Evolutionary conservation across 2,329 filamentous ascomycete genomes (phyloP), one percentile per base, ranked within the genome.

Genomic region (Grosmannia serpens): DNA sequence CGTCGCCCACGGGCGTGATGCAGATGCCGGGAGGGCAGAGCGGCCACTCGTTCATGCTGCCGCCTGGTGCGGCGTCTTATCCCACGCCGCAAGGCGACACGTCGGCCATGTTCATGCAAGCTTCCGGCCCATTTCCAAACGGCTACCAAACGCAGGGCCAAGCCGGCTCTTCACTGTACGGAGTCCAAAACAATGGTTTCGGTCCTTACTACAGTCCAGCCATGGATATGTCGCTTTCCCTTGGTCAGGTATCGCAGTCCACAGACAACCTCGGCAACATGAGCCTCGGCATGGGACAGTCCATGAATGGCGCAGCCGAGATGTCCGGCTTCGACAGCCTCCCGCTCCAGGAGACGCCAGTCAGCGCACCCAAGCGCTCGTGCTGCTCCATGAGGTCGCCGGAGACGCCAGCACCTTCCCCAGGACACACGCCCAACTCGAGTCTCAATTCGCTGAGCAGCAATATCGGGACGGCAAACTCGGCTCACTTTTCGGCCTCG

Each of bases 361-460:
- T 55, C 7, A 17, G 41, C 15, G 31, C 58, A 11, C 26, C 58
- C 5, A 59, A 56, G 13, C 50, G 55, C 4, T 60, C 60, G 4
- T 63, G 62, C 54, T 63, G 59, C 44, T 56, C 50, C 5, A 44
- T 38, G 3, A 47, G 33, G 20, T 3, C 31, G 22, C 41, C 44
- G 22, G 55, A 38, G 20, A 31, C 58, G 6, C 15, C 57, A 10
- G 27, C 31, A 22, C 59, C 57, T 6, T 58, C 61, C 5, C 56
- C 55, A 9, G 52, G 51, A 8, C 59, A 62, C 44, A 64, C 63
- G 22, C 63, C 62, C 2, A 60, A 58, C 3, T 64, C 63, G 8
- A 62, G 63, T 44, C 59, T 58, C 11, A 59, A 50, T 5, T 63
- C 63, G 20, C 20, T 62, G 3, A 44, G 22, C 0, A 62, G 62